These are phyloP conservation scores for Fragaria iinumae DNA, from an alignment of 306 rosid genomes.

Conservation along the genomic window DNA sequence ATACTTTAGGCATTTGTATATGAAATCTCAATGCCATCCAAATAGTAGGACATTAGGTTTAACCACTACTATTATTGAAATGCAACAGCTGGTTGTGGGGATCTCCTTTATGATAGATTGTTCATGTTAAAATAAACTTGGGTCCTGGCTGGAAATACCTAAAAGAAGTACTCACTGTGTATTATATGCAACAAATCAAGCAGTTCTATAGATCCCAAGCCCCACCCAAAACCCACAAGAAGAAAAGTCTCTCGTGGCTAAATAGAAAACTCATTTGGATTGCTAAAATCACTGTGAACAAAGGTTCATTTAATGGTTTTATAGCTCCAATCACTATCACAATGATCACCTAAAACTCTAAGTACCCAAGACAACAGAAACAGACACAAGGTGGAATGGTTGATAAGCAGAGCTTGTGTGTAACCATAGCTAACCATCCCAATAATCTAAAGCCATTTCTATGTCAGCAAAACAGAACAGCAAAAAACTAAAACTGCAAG, in stretches of 20 bases:
- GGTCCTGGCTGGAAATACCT: conserved; percentile 11
- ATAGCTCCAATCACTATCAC: conserved; percentile 6
- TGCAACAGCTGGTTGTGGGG: not conserved
- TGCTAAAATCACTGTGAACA: not conserved
- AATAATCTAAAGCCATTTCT: conserved; percentile 7
- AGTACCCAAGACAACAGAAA: conserved; percentile 1
- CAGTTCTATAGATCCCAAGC: not conserved
- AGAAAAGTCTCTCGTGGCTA: not conserved
- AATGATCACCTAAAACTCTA: not conserved
- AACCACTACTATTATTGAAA: not conserved
- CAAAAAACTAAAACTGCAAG: not conserved
- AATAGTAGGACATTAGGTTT: conserved; percentile 13
- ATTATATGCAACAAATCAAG: not conserved
- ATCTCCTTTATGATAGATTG: not conserved
- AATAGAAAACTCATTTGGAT: not conserved
- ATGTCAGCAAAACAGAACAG: not conserved
- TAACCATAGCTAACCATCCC: conserved; percentile 1
- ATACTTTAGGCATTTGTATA: not conserved
- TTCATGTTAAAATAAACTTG: not conserved
- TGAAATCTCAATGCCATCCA: not conserved
- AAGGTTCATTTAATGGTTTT: not conserved
- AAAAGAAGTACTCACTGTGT: not conserved
- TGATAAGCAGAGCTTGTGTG: conserved; percentile 12
- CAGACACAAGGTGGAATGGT: conserved; percentile 5
- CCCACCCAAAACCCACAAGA: conserved; percentile 4